A percentile compares a stretch with the other conserved stretches of the same genome.
Conservation (phyloP, 306 rosid species). For the Abrus precatorius region DNA sequence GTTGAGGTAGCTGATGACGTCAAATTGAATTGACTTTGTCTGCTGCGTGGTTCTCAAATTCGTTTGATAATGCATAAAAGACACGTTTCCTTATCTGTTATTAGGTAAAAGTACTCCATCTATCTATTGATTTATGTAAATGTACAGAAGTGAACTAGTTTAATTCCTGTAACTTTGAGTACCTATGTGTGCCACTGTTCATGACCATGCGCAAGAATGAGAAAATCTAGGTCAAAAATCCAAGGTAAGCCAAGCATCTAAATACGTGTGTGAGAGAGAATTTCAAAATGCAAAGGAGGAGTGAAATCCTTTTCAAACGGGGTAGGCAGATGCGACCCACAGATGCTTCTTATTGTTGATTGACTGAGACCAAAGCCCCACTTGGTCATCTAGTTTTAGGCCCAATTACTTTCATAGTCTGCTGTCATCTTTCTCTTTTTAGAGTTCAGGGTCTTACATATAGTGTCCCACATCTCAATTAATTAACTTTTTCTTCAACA, state of each 20-base stretch:
- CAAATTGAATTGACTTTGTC: conserved; percentile 21
- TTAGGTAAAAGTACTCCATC: not conserved
- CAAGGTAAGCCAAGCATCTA: conserved; percentile 44
- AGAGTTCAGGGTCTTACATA: conserved; percentile 41
- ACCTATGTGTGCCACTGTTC: conserved; percentile 46
- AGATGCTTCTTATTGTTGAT: conserved; percentile 47
- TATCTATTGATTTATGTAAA: conserved; percentile 7
- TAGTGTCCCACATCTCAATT: conserved; percentile 54
- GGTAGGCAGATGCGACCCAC: conserved; percentile 48
- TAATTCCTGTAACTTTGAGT: not conserved
- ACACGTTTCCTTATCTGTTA: conserved; percentile 10
- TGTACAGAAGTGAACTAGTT: conserved; percentile 1
- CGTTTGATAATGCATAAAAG: conserved; percentile 23
- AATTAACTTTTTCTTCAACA: conserved; percentile 22
- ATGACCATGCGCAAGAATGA: conserved; percentile 49
- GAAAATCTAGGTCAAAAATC: conserved; percentile 52
- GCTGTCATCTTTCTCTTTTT: conserved; percentile 47
- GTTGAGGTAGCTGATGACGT: not conserved
- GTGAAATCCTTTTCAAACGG: conserved; percentile 50
- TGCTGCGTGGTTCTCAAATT: conserved; percentile 30
- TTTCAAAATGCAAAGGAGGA: conserved; percentile 47
- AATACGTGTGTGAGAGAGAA: conserved; percentile 4
- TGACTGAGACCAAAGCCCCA: conserved; percentile 49
- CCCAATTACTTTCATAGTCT: conserved; percentile 30
- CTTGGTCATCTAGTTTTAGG: conserved; percentile 25